phyloP scores from a whole-genome alignment of 208 protist genomes.

The Phytomonas serpens region DNA sequence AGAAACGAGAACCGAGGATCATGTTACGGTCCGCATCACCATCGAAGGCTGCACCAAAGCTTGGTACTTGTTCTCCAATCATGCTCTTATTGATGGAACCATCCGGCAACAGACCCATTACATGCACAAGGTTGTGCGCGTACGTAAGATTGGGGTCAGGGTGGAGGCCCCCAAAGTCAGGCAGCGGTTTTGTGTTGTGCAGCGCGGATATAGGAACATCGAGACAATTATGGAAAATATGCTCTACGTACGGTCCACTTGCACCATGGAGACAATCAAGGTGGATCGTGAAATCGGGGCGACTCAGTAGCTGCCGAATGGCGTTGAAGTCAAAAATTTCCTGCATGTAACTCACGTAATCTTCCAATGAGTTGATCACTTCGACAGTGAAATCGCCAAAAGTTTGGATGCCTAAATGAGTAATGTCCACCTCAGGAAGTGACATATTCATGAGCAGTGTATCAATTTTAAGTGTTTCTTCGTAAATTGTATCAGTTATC shows the following conservation, averaged over 20 bases:
- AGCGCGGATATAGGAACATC: slow-evolving; percentile 54
- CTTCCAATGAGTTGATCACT: slow-evolving; percentile 88
- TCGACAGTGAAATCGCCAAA: slow-evolving; percentile 75
- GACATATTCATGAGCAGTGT: slow-evolving; percentile 45
- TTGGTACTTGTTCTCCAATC: slow-evolving; percentile 27
- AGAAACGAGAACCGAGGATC: slow-evolving; percentile 94
- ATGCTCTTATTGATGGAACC: slow-evolving; percentile 25
- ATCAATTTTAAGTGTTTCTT: slow-evolving; percentile 73
- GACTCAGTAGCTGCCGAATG: slow-evolving; percentile 63
- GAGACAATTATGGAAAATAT: slow-evolving; percentile 90
- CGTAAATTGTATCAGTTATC: slow-evolving; percentile 92
- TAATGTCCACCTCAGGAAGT: slow-evolving; percentile 45
- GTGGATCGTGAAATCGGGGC: slow-evolving; percentile 79
- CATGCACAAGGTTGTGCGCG: slow-evolving; percentile 88
- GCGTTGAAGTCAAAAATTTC: slow-evolving; percentile 92
- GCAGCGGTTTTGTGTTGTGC: slow-evolving; percentile 44
- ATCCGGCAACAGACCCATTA: slow-evolving; percentile 76
- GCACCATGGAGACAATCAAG: slow-evolving; percentile 94
- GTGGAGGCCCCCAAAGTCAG: slow-evolving; percentile 95
- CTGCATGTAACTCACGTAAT: slow-evolving; percentile 90
- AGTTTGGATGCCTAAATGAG: slow-evolving; percentile 33
- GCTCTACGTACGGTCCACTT: slow-evolving; percentile 90
- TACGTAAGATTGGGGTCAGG: slow-evolving; percentile 98
- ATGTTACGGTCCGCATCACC: slow-evolving; percentile 98
- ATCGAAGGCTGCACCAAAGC: slow-evolving; percentile 95